Evolutionary conservation across 345 rosid species (phyloP).

Genomic region (Jatropha curcas): DNA sequence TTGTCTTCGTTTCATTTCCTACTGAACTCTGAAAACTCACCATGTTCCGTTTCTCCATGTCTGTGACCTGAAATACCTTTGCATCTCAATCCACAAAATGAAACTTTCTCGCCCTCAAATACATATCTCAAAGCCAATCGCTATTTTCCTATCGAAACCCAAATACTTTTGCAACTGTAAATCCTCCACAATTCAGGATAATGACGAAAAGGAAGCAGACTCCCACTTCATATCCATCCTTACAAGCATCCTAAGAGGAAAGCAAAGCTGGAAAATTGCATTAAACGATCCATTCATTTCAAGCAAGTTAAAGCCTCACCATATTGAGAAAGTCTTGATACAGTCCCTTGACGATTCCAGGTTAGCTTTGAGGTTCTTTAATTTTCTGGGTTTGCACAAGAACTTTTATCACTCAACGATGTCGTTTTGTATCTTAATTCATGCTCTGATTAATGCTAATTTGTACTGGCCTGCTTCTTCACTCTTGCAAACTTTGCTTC

Average conservation of each 20-base stretch:
- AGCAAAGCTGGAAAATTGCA: conserved; percentile 66
- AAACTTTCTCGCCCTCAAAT: conserved; percentile 36
- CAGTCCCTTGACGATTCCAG: conserved; percentile 66
- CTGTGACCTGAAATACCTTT: background rate
- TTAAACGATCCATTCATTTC: conserved; percentile 44
- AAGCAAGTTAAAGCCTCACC: conserved; percentile 42
- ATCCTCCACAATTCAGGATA: conserved; percentile 17
- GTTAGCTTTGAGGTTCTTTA: conserved; percentile 80
- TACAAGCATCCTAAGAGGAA: conserved; percentile 57
- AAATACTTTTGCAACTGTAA: conserved; percentile 28
- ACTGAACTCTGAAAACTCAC: too few species aligned
- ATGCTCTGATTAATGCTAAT: conserved; percentile 51
- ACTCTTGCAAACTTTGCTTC: conserved; percentile 67
- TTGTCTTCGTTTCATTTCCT: too few species aligned
- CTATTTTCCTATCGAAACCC: conserved; percentile 17
- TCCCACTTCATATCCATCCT: conserved; percentile 47
- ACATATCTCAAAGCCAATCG: conserved; percentile 19
- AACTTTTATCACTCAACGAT: conserved; percentile 63
- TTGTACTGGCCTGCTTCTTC: conserved; percentile 93
- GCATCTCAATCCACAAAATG: conserved; percentile 25
- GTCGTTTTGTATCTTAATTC: conserved; percentile 80
- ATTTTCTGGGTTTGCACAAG: conserved; percentile 82
- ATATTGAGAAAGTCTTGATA: conserved; percentile 62
- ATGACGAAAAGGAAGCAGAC: conserved; percentile 35
- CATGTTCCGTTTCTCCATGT: background rate